phyloP scores from a whole-genome alignment of 495 filamentous ascomycete species.

The Penicillium alfredii region DNA sequence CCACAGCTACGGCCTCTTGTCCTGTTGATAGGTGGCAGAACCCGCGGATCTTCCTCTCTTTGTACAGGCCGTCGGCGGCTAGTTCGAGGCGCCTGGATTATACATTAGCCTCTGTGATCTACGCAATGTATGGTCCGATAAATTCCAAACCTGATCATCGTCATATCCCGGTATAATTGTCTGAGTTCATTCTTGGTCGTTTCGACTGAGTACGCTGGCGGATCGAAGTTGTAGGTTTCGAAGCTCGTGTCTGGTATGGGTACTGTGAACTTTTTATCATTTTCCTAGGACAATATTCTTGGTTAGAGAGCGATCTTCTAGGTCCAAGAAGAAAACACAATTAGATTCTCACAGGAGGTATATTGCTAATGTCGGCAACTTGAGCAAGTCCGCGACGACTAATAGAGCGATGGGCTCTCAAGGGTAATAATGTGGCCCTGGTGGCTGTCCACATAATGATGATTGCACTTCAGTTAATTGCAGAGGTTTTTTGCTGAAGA shows the following conservation, averaged over 20 bases:
- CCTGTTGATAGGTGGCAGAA: slow-evolving; percentile 30
- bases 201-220: slow-evolving; percentile 21
- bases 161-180: slow-evolving; percentile 22
- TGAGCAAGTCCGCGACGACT: slow-evolving; percentile 4
- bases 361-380: slow-evolving; percentile 1
- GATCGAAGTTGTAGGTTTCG: slow-evolving; percentile 23
- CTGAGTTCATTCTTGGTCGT: slow-evolving; percentile 23
- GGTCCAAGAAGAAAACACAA: not conserved
- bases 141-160: slow-evolving; percentile 10
- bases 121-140: too few species aligned
- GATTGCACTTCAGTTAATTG: too few species aligned
- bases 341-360: slow-evolving; percentile 4
- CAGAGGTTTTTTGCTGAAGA: too few species aligned
- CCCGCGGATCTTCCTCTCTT: slow-evolving; percentile 30
- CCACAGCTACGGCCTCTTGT: slow-evolving; percentile 88
- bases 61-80: slow-evolving; percentile 23
- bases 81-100: slow-evolving; percentile 17
- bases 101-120: too few species aligned
- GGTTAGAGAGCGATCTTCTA: too few species aligned
- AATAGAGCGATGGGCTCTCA: not conserved
- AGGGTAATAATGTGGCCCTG: not conserved
- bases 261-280: slow-evolving; percentile 17
- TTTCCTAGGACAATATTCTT: slow-evolving; percentile 17
- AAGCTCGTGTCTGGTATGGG: slow-evolving; percentile 20
- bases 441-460: too few species aligned